These are phyloP conservation scores for Climacium dendroides DNA, from an alignment of 225 moss, liverwort and hornwort genomes.

Conservation along the genomic window DNA sequence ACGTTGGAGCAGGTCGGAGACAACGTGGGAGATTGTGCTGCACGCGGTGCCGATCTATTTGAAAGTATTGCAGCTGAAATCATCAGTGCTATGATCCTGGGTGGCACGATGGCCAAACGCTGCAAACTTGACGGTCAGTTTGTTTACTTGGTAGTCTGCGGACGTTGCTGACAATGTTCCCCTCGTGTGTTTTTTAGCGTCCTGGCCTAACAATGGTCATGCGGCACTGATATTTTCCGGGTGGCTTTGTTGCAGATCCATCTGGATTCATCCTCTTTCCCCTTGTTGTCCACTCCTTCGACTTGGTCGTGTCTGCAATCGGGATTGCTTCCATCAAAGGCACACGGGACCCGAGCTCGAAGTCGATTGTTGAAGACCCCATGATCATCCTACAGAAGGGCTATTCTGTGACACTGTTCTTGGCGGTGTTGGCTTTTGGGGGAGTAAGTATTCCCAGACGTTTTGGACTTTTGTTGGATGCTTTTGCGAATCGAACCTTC, in stretches of 20 bases:
- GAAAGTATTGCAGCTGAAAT: conserved; percentile 99
- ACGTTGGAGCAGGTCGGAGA: conserved; percentile 67
- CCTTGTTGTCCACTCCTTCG: conserved; percentile 94
- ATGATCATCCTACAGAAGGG: conserved; percentile 95
- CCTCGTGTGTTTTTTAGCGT: not conserved
- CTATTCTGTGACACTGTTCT: conserved; percentile 78
- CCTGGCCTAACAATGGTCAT: not conserved
- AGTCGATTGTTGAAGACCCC: conserved; percentile 76
- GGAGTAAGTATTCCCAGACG: conserved; percentile 50
- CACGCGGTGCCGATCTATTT: conserved; percentile 93
- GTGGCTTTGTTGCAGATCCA: conserved; percentile 49
- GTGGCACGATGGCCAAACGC: conserved; percentile 88
- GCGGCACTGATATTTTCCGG: not conserved
- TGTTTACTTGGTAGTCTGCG: not conserved
- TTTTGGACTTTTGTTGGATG: not conserved
- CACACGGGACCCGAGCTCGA: conserved; percentile 76
- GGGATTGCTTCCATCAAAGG: conserved; percentile 90
- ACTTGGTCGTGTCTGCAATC: conserved; percentile 84
- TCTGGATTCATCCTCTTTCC: conserved; percentile 98
- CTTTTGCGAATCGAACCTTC: not conserved
- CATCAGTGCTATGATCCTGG: conserved; percentile 98
- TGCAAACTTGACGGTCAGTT: conserved; percentile 89
- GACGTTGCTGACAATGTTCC: not conserved
- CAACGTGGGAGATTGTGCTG: conserved; percentile 98
- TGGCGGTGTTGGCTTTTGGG: conserved; percentile 83